A percentile compares a stretch with the other conserved stretches of the same genome.
Evolutionary conservation across 1,284 basidiomycete genomes (phyloP).

Genomic region (Apiotrichum veenhuisii): DNA sequence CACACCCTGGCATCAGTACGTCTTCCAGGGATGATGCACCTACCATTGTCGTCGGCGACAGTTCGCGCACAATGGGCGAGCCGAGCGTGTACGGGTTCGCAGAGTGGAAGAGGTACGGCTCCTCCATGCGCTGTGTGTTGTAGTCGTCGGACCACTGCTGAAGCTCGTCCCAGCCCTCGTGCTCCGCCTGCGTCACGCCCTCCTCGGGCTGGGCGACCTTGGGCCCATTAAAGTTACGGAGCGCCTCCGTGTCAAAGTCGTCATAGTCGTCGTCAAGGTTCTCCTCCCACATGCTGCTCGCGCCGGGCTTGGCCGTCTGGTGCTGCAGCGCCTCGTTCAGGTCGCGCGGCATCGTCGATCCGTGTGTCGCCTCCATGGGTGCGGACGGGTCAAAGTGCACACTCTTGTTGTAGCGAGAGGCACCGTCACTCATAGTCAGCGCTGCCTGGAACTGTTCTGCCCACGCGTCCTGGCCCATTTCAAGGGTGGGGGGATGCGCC

Average conservation of each 20-base stretch:
- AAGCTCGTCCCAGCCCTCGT: conserved; percentile 58
- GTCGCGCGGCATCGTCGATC: conserved; percentile 32
- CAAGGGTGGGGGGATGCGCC: neutral
- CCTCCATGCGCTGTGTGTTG: conserved; percentile 50
- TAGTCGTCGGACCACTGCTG: conserved; percentile 88
- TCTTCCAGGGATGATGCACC: conserved; percentile 14
- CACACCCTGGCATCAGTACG: conserved; percentile 59
- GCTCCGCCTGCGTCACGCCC: conserved; percentile 2
- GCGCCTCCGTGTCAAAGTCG: conserved; percentile 38
- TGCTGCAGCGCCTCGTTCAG: conserved; percentile 52
- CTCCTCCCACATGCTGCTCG: conserved; percentile 46
- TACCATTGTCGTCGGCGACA: conserved; percentile 39
- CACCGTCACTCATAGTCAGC: conserved; percentile 23
- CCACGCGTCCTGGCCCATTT: conserved; percentile 29
- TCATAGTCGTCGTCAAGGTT: conserved; percentile 30
- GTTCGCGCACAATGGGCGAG: conserved; percentile 52
- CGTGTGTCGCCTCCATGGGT: neutral
- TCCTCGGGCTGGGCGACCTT: neutral
- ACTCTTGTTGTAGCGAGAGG: conserved; percentile 32
- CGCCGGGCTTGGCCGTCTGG: conserved; percentile 39
- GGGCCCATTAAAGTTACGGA: conserved; percentile 34
- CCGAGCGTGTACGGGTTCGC: conserved; percentile 74
- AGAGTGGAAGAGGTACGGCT: conserved; percentile 68
- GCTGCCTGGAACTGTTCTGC: conserved; percentile 36
- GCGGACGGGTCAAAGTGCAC: conserved; percentile 44